Base-by-base conservation (phyloP, 2,329 filamentous ascomycete genomes). In the Colletotrichum sp. region DNA sequence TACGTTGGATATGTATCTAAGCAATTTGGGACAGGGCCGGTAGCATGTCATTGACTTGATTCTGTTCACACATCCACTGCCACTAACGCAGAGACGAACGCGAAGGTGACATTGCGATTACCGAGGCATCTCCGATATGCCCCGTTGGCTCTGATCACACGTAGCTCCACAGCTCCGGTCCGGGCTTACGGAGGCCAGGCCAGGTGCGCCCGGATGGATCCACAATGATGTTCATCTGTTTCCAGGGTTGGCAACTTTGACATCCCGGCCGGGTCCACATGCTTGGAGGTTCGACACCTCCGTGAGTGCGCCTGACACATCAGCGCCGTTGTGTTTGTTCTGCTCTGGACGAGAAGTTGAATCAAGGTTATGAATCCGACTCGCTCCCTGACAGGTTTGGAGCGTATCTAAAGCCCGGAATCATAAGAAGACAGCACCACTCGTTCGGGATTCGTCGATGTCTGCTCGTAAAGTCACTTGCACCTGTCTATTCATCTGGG, bases 1-100 rank as follows among this genome's bases (percentile, higher is more conserved):
- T 75, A 65, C 22, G 48, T 63, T 67, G 68, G 68, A 39, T 36
- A 59, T 72, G 68, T 72, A 67, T 22, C 68, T 72, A 75, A 24
- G 60, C 65, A 57, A 9, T 36, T 26, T 30, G 68, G 72, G 24
- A 24, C 18, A 66, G 24, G 55, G 24, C 52, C 55, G 62, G 72
- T 32, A 59, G 62, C 60, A 72, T 8, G 62, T 55, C 72, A 67
- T 34, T 72, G 62, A 39, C 28, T 55, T 48, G 18, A 22, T 63
- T 63, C 16, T 55, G 32, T 22, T 59, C 22, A 36, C 39, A n/a
- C 26, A n/a, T 32, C 57, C 6, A 60, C 18, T 63, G 30, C 32
- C 30, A 30, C 13, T 13, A n/a, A 13, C 9, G 8, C 30, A n/a
- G n/a, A 16, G 26, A 13, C 16, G 24, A 60, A 32, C 18, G 3